Conservation (phyloP, 2,329 filamentous ascomycete genomes). For the Paramyrothecium sp. region DNA sequence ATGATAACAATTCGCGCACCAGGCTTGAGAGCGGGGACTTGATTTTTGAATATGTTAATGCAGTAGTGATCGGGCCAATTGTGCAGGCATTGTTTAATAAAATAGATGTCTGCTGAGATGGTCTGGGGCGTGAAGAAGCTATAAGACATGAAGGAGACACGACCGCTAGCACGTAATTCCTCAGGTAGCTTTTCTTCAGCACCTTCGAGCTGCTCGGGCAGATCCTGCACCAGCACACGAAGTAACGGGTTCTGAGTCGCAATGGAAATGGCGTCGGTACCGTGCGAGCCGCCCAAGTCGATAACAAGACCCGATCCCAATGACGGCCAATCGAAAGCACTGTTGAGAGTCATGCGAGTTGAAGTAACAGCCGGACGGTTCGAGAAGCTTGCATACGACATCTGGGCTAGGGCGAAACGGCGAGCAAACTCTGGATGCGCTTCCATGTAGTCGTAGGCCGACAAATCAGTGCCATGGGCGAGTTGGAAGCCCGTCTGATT, state of each 20-base stretch:
- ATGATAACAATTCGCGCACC: background rate
- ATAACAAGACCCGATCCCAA: background rate
- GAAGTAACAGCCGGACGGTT: background rate
- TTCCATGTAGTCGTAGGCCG: background rate
- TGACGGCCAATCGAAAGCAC: background rate
- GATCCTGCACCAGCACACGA: background rate
- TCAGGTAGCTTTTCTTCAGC: background rate
- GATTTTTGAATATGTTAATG: background rate
- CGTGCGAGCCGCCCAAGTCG: background rate
- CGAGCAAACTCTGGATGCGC: background rate
- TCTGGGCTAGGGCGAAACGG: background rate
- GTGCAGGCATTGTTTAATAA: background rate
- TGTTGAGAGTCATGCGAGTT: background rate
- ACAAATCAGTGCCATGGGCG: background rate
- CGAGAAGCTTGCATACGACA: background rate
- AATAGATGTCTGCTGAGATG: background rate
- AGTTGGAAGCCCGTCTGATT: background rate
- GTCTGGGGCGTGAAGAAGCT: background rate
- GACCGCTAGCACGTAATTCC: background rate
- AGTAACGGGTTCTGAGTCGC: background rate
- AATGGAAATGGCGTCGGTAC: background rate
- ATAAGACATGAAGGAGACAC: background rate
- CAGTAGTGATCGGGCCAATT: background rate
- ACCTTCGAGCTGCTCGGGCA: background rate
- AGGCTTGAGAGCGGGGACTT: background rate